phyloP scores from a whole-genome alignment of 768 basidiomycete species.

The Wakefieldia striispora region DNA sequence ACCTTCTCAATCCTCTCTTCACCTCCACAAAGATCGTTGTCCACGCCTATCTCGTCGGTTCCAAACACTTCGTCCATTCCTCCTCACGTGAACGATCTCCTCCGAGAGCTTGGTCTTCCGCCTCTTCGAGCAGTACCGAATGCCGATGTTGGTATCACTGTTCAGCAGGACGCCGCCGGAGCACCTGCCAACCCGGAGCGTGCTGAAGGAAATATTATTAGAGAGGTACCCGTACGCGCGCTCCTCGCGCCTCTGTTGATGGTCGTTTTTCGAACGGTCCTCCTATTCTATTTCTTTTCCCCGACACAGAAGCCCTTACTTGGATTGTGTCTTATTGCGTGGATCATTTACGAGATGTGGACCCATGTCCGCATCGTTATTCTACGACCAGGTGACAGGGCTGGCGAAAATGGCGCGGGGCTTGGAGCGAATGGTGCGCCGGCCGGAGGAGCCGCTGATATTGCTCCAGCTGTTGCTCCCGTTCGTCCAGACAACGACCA shows the following conservation, averaged over 20 bases:
- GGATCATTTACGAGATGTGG: constrained; percentile 79
- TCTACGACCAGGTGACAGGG: constrained; percentile 37
- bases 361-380: constrained; percentile 54
- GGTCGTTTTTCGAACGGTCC: constrained; percentile 62
- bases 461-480: constrained; percentile 25
- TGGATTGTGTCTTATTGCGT: constrained; percentile 60
- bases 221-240: constrained; percentile 64
- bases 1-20: constrained; percentile 56
- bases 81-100: constrained; percentile 55
- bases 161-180: constrained; percentile 17
- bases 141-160: constrained; percentile 17
- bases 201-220: constrained; percentile 37
- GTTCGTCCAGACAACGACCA: constrained; percentile 15
- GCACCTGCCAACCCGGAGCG: constrained; percentile 17
- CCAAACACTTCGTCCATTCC: constrained; percentile 31
- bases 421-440: constrained; percentile 20
- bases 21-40: constrained; percentile 41
- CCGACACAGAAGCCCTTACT: constrained; percentile 72
- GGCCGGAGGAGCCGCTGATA: constrained; percentile 16
- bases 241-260: constrained; percentile 65
- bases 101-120: constrained; percentile 65
- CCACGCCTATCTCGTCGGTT: constrained; percentile 29
- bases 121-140: constrained; percentile 41
- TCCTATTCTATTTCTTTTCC: constrained; percentile 75
- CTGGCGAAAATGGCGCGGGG: constrained; percentile 23